Evolutionary conservation across 441 rosid genomes (phyloP), one percentile per base, ranked within the genome.

Genomic region (Macaranga tanarius): DNA sequence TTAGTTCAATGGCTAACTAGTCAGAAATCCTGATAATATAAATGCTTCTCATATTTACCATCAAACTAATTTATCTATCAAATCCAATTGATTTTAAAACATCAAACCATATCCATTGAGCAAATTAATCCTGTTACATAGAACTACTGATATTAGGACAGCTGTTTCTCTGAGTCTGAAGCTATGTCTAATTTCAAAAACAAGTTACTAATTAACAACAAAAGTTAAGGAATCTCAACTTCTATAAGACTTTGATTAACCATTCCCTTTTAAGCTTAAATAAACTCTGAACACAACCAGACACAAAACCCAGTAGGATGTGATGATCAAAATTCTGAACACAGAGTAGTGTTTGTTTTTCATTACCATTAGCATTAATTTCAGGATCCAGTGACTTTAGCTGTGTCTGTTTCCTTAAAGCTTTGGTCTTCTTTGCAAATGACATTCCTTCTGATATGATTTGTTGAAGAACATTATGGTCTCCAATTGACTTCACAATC

Each of bases 401-500:
- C 70, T 77, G 73, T 60, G 50, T 71, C 65, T 80, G 82, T 75
- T 84, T 92, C 85, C 83, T 91, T 45, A 83, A 80, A 61, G 59
- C 79, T 80, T 76, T 92, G 51, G 76, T 80, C 75, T 82, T 85
- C 78, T 86, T 84, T 15, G 72, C 79, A 75, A 88, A 78, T 75
- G 88, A 68, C 69, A 90, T 71, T 75, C 92, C 93, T 80, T 85
- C 90, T 44, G 83, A 80, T 65, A 73, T 73, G 69, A 91, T 65
- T 71, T 47, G 79, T 80, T 83, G 83, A 84, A 95, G 96, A 75
- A 95, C 79, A 55, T 59, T 74, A 51, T 79, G 75, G 34, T 95
- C 95, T 80, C 92, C 97, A 70, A 84, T 70, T 15, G 92, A 86
- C 82, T 80, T 89, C 67, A 95, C 87, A 69, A 92, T 76, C 77